Percentiles rank a stretch among this genome's conserved stretches.
phyloP scores from a whole-genome alignment of 768 basidiomycete species.

The Macrocybe gigantea region DNA sequence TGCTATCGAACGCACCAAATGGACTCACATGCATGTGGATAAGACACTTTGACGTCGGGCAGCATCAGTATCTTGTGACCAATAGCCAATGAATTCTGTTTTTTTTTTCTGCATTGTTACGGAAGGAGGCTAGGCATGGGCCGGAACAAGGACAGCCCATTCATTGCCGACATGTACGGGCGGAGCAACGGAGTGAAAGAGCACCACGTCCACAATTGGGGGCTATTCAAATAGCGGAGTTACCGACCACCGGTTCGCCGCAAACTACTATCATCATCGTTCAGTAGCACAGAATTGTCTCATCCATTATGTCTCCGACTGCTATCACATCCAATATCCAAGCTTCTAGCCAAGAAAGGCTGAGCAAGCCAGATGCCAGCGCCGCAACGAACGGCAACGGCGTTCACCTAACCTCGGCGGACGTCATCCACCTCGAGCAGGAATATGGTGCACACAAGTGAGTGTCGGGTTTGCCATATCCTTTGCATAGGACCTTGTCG shows the following conservation, averaged over 20 bases:
- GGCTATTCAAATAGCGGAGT: too few species aligned
- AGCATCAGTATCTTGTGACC: too few species aligned
- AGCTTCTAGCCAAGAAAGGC: constrained; percentile 17
- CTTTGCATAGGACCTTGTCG: constrained; percentile 17
- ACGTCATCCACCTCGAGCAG: constrained; percentile 78
- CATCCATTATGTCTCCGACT: constrained; percentile 18
- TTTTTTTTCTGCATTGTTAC: neutral
- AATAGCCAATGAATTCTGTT: neutral
- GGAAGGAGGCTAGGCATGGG: neutral
- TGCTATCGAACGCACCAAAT: too few species aligned
- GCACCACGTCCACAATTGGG: too few species aligned
- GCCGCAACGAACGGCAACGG: constrained; percentile 2
- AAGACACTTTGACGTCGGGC: too few species aligned
- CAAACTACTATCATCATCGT: constrained; percentile 9
- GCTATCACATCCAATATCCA: constrained; percentile 14
- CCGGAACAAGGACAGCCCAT: neutral
- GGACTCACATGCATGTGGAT: too few species aligned
- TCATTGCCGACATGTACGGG: constrained; percentile 9
- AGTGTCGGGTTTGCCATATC: constrained; percentile 25
- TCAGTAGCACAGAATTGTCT: neutral
- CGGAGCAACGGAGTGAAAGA: constrained; percentile 7
- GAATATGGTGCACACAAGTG: constrained; percentile 87
- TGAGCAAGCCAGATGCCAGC: constrained; percentile 11
- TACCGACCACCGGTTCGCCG: constrained; percentile 1
- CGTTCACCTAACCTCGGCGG: constrained; percentile 46